Percentiles rank a stretch among this genome's conserved stretches.
These are phyloP conservation scores for Talaromyces rugulosus DNA, from an alignment of 2,329 filamentous ascomycete species.

Conservation along the genomic window DNA sequence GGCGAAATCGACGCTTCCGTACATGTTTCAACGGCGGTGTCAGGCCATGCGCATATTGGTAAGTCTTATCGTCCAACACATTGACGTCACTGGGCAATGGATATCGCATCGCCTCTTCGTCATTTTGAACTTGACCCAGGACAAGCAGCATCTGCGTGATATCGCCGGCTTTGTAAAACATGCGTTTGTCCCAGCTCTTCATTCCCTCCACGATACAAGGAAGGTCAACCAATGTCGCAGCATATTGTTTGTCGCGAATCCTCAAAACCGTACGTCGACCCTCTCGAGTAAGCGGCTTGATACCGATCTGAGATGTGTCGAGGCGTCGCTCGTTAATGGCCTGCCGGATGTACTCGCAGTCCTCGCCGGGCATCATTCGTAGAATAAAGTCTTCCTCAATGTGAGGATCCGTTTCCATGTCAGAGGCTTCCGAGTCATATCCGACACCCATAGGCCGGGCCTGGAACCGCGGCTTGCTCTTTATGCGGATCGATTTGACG, in stretches of 20 bases:
- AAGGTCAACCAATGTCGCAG: constrained; percentile 74
- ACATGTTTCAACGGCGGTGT: constrained; percentile 86
- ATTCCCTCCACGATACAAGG: constrained; percentile 85
- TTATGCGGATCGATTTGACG: constrained; percentile 53
- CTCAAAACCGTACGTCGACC: constrained; percentile 69
- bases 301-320: constrained; percentile 71
- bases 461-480: constrained; percentile 64
- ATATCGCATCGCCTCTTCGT: constrained; percentile 61
- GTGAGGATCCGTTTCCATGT: constrained; percentile 78
- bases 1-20: constrained; percentile 75
- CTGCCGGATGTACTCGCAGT: constrained; percentile 76
- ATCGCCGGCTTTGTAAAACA: constrained; percentile 84
- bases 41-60: constrained; percentile 78
- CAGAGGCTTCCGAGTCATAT: constrained; percentile 94
- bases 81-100: constrained; percentile 71
- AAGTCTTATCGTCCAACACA: constrained; percentile 49
- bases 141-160: constrained; percentile 86
- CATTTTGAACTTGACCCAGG: constrained; percentile 62
- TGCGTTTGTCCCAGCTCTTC: constrained; percentile 88
- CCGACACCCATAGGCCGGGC: constrained; percentile 74
- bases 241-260: constrained; percentile 67
- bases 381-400: constrained; percentile 88
- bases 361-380: constrained; percentile 79
- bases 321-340: constrained; percentile 74
- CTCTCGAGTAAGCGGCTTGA: constrained; percentile 70